Evolutionary conservation across 2,329 filamentous ascomycete genomes (phyloP).

Genomic region (Fusarium luffae): DNA sequence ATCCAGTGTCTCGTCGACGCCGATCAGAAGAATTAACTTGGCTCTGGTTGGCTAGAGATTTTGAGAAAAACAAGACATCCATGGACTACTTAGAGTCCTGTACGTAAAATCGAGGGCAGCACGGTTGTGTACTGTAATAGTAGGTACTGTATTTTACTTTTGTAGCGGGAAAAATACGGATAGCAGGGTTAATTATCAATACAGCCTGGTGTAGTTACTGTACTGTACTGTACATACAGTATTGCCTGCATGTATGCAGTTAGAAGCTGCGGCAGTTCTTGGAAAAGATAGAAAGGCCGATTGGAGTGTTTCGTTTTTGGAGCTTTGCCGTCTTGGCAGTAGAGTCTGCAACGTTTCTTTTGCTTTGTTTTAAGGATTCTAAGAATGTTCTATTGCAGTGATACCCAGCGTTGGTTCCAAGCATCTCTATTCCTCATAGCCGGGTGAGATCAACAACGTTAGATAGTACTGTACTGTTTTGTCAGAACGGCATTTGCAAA

Average conservation of each 20-base stretch:
- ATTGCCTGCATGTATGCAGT: not conserved
- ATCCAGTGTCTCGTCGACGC: conserved; percentile 47
- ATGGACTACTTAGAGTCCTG: not conserved
- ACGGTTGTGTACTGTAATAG: not conserved
- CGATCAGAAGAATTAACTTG: conserved; percentile 41
- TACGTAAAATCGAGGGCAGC: not conserved
- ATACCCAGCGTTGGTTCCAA: not conserved
- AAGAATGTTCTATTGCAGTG: not conserved
- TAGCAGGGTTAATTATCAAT: not conserved
- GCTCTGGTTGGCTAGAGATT: conserved; percentile 34
- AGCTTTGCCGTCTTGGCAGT: conserved; percentile 10
- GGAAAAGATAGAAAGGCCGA: conserved; percentile 1
- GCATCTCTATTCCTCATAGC: not conserved
- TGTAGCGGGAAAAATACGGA: not conserved
- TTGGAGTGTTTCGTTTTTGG: conserved; percentile 5
- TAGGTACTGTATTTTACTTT: not conserved
- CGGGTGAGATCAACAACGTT: not conserved
- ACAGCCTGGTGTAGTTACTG: not conserved
- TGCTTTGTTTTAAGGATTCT: not conserved
- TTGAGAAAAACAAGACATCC: conserved; percentile 21
- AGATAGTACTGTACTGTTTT: not conserved
- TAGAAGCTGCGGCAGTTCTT: conserved; percentile 10
- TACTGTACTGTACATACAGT: not conserved
- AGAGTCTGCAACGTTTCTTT: conserved; percentile 9
- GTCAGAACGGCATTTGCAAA: not conserved